Evolutionary conservation across 768 basidiomycete species (phyloP), one percentile per base, ranked within the genome.

Genomic region (Rhizopogon vesiculosus): DNA sequence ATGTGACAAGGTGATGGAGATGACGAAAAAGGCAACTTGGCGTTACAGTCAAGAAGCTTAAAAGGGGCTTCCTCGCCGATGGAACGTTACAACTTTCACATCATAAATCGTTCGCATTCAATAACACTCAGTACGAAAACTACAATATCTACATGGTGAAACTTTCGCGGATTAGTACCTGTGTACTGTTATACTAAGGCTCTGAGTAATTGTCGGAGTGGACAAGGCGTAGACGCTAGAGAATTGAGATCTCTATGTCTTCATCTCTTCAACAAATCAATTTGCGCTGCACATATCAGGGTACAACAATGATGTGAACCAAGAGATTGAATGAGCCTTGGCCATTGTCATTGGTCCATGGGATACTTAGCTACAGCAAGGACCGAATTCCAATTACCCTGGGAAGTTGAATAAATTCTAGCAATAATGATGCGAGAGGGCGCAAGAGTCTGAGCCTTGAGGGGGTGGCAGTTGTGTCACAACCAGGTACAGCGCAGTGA

Each of bases 21-120:
- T 4, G 45, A 54, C 42, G n/a, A 51, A 49, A 49, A 54, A 54
- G 53, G 53, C 22, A 49, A 29, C 25, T 7, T 15, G 45, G 22
- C 31, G 31, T 3, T 33, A 33, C 31, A 8, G 8, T 33, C 31
- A 33, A 3, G 8, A 31, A 7, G 10, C 13, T 45, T 10, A n/a
- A 8, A 25, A 25, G 25, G 25, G 25, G 25, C 25, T 3, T 25
- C 25, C 9, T 45, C 5, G 29, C 15, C n/a, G 3, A 31, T 38
- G 10, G 35, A 38, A 38, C 13, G 35, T 46, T 41, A n/a, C 40
- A 41, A 18, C 35, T 3, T 9, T 13, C 35, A 38, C 4, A 25
- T 25, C 3, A 25, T 25, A 25, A 25, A 25, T 25, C 25, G 25
- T 4, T 25, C 25, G 25, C 25, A 25, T 25, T 25, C 4, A 4